Conservation (phyloP, 371 early-diverging fungal genomes). For the Mucor plumbeus region DNA sequence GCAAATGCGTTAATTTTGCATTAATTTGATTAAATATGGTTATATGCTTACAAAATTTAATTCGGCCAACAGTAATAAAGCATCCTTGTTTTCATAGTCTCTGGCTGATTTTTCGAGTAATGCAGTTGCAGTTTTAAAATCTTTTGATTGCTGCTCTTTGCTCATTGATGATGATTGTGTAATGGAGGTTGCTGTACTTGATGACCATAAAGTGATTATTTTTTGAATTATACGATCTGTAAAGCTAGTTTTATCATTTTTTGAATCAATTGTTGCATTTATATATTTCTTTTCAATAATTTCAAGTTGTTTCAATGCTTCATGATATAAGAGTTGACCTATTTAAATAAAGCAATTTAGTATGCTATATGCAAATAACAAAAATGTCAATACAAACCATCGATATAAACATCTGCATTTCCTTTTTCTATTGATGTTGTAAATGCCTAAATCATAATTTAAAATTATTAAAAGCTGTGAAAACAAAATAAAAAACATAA, state of each 20-base stretch:
- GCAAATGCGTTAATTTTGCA: not conserved
- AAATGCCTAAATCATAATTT: slow-evolving; percentile 6
- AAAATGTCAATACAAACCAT: slow-evolving; percentile 12
- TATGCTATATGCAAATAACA: not conserved
- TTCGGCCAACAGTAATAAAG: slow-evolving; percentile 57
- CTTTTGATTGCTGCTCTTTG: slow-evolving; percentile 12
- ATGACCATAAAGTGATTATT: slow-evolving; percentile 2
- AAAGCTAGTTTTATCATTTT: slow-evolving; percentile 1
- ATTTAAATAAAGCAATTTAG: too few relatives aligned
- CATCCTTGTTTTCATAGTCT: slow-evolving; percentile 49
- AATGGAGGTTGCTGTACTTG: slow-evolving; percentile 6
- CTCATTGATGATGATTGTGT: slow-evolving; percentile 1
- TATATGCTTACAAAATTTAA: slow-evolving; percentile 58
- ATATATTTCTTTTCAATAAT: slow-evolving; percentile 21
- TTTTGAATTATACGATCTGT: slow-evolving; percentile 10
- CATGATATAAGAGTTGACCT: slow-evolving; percentile 41
- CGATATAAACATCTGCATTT: not conserved
- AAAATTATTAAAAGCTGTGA: not conserved
- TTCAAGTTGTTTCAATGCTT: slow-evolving; percentile 37
- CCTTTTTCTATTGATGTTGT: slow-evolving; percentile 21
- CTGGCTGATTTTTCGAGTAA: slow-evolving; percentile 23
- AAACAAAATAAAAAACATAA: not conserved
- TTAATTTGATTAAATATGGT: not conserved
- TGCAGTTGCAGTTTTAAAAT: slow-evolving; percentile 4
- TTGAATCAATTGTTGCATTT: not conserved